Evolutionary conservation across 2,329 filamentous ascomycete genomes (phyloP).

Genomic region (Pyricularia pennisetigena): DNA sequence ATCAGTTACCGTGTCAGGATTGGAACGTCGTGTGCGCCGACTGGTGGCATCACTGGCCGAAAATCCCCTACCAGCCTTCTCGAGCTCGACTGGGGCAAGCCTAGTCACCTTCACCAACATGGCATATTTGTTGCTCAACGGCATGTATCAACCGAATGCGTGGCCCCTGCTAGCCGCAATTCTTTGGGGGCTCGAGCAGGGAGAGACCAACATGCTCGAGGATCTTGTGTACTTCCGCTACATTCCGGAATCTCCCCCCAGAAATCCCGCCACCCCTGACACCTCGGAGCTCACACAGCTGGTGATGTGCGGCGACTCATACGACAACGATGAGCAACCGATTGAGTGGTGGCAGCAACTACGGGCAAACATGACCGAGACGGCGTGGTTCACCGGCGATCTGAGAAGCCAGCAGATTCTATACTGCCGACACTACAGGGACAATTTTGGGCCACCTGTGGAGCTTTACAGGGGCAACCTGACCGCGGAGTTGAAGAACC

Average conservation of each 20-base stretch:
- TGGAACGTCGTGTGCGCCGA: slow-evolving; percentile 27
- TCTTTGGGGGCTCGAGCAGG: slow-evolving; percentile 31
- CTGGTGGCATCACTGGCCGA: slow-evolving; percentile 26
- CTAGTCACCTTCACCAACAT: slow-evolving; percentile 35
- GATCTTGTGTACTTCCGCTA: background rate
- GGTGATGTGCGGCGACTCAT: slow-evolving; percentile 36
- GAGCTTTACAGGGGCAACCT: slow-evolving; percentile 37
- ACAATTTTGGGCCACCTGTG: slow-evolving; percentile 32
- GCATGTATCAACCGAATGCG: slow-evolving; percentile 30
- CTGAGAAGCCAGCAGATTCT: slow-evolving; percentile 31
- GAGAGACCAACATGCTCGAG: slow-evolving; percentile 26
- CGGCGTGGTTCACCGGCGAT: slow-evolving; percentile 36
- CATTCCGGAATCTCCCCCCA: slow-evolving; percentile 10
- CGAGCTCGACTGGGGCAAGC: slow-evolving; percentile 26
- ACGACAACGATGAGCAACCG: slow-evolving; percentile 28
- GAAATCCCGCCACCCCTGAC: slow-evolving; percentile 17
- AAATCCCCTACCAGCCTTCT: slow-evolving; percentile 28
- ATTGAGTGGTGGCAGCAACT: slow-evolving; percentile 34
- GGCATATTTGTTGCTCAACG: slow-evolving; percentile 25
- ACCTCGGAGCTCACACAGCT: slow-evolving; percentile 28
- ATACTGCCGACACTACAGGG: slow-evolving; percentile 33
- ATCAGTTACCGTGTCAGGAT: slow-evolving; percentile 21
- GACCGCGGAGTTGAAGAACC: slow-evolving; percentile 30
- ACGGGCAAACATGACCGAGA: slow-evolving; percentile 35
- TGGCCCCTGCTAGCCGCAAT: slow-evolving; percentile 33